Percentiles rank a stretch among this genome's conserved stretches.
These are phyloP conservation scores for Phytopythium mirpurense DNA, from an alignment of 352 stramenopile species.

Conservation along the genomic window DNA sequence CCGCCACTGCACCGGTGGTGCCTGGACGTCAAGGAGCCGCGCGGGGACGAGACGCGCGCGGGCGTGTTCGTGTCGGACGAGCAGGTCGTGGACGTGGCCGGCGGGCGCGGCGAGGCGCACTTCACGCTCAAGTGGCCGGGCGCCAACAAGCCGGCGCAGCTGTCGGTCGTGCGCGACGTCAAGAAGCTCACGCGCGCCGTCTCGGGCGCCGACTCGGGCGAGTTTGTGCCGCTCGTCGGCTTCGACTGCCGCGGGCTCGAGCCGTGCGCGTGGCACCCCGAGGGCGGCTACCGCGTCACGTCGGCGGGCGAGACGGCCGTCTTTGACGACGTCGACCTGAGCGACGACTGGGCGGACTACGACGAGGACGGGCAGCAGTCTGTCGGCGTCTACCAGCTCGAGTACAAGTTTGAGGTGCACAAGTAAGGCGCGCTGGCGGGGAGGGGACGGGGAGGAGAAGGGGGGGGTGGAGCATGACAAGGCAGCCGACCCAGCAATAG, in stretches of 20 bases:
- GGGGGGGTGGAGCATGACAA: too few relatives aligned
- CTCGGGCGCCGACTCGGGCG: conserved; percentile 49
- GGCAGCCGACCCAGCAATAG: too few relatives aligned
- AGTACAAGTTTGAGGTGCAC: conserved; percentile 81
- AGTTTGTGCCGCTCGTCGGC: conserved; percentile 77
- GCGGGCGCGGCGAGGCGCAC: conserved; percentile 67
- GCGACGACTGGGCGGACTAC: conserved; percentile 85
- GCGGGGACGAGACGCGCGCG: conserved; percentile 66
- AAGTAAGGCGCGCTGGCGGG: conserved; percentile 37
- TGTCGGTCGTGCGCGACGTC: conserved; percentile 81
- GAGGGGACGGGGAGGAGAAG: too few relatives aligned
- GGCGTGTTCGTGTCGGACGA: conserved; percentile 82
- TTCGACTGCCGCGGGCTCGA: conserved; percentile 87
- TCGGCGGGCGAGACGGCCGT: conserved; percentile 48
- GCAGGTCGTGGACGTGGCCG: conserved; percentile 63
- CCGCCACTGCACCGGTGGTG: conserved; percentile 75
- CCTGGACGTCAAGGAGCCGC: conserved; percentile 80
- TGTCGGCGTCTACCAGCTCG: conserved; percentile 69
- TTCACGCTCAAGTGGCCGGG: conserved; percentile 86
- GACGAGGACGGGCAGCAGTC: conserved; percentile 76
- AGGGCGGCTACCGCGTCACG: conserved; percentile 69
- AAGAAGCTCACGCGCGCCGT: conserved; percentile 79
- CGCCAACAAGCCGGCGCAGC: conserved; percentile 69
- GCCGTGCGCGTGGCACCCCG: conserved; percentile 73
- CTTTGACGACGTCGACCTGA: conserved; percentile 80